These are phyloP conservation scores for Dendrocalamus sinicus DNA, from an alignment of 176 grass and related monocot species.

Conservation along the genomic window DNA sequence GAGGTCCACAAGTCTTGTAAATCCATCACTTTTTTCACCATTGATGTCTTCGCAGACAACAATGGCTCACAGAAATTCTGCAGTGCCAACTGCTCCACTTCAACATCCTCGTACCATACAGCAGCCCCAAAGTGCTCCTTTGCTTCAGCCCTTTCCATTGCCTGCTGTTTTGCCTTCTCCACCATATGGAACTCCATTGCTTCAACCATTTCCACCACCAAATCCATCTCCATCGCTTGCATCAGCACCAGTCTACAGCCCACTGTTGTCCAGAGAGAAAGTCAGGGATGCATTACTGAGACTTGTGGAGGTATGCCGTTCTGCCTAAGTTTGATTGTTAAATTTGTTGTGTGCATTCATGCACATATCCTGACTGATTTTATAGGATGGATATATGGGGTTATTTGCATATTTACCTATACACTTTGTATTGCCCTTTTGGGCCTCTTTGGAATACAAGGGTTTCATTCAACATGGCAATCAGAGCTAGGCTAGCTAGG, in stretches of 20 bases:
- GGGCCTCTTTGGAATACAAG: too few species aligned
- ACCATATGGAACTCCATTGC: slow-evolving; percentile 58
- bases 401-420: too few species aligned
- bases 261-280: slow-evolving; percentile 50
- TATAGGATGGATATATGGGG: neutral
- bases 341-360: neutral
- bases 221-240: slow-evolving; percentile 55
- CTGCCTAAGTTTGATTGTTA: slow-evolving; percentile 3
- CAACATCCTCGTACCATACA: slow-evolving; percentile 50
- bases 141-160: slow-evolving; percentile 65
- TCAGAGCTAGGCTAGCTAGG: too few species aligned
- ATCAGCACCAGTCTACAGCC: slow-evolving; percentile 36
- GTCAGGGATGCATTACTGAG: slow-evolving; percentile 58
- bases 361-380: neutral
- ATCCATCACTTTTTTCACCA: slow-evolving; percentile 61
- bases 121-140: slow-evolving; percentile 50
- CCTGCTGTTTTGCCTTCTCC: slow-evolving; percentile 51
- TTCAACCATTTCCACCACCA: slow-evolving; percentile 60
- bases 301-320: slow-evolving; percentile 58
- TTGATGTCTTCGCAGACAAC: slow-evolving; percentile 44
- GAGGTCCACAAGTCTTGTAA: slow-evolving; percentile 49
- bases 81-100: slow-evolving; percentile 47
- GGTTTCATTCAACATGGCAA: too few species aligned
- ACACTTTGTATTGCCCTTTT: too few species aligned
- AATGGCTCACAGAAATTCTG: slow-evolving; percentile 35